phyloP scores from a whole-genome alignment of 1,284 basidiomycete species.

The Butyriboletus appendiculatus region DNA sequence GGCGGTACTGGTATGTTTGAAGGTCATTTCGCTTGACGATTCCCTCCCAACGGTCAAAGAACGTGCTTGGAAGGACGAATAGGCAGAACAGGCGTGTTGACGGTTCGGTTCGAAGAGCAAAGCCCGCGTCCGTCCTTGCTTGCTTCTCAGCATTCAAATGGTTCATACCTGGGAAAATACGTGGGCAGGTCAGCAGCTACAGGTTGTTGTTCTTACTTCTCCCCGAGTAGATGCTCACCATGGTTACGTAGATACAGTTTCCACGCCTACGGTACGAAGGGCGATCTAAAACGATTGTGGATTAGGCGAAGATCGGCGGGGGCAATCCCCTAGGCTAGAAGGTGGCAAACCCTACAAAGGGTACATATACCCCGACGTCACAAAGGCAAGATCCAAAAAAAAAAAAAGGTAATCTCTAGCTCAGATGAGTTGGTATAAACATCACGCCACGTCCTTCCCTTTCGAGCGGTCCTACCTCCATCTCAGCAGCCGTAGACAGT shows the following conservation, averaged over 20 bases:
- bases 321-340: background rate
- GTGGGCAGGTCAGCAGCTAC: too few relatives aligned
- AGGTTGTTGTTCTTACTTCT: too few relatives aligned
- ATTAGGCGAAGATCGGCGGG: background rate
- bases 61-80: background rate
- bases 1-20: background rate
- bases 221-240: background rate
- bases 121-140: too few relatives aligned
- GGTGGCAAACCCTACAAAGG: background rate
- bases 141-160: too few relatives aligned
- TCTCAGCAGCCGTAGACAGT: background rate
- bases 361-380: background rate
- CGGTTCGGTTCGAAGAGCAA: background rate
- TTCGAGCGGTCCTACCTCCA: background rate
- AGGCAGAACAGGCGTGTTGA: background rate
- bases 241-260: background rate
- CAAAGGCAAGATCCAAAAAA: too few relatives aligned
- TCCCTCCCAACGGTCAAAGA: background rate
- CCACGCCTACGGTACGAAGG: too few relatives aligned
- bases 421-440: background rate
- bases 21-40: background rate
- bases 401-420: background rate
- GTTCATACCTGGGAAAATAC: too few relatives aligned
- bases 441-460: background rate
- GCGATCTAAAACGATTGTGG: too few relatives aligned